Conservation (phyloP, 2,329 filamentous ascomycete genomes). For the Fusarium musae region DNA sequence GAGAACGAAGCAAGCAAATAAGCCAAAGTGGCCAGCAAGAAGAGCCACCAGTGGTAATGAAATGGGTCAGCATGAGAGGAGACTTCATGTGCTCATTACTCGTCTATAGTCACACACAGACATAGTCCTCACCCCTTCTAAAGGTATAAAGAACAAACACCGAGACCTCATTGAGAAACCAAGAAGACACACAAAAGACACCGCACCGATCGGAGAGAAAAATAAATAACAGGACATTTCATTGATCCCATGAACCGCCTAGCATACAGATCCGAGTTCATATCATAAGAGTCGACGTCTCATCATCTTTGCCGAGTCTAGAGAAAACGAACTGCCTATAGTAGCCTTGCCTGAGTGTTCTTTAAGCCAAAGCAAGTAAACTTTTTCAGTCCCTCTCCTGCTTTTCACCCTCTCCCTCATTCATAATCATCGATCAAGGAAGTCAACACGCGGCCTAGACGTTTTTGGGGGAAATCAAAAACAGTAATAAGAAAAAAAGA, state of each 20-base stretch:
- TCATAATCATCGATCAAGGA: slow-evolving; percentile 6
- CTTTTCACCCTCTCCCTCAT: slow-evolving; percentile 2
- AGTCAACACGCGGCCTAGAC: slow-evolving; percentile 24
- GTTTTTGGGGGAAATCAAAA: slow-evolving; percentile 37
- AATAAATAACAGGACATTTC: slow-evolving; percentile 40
- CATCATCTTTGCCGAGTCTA: slow-evolving; percentile 29
- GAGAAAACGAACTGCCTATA: slow-evolving; percentile 21
- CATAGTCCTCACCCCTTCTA: background rate
- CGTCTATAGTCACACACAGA: slow-evolving; percentile 32
- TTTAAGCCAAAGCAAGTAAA: slow-evolving; percentile 26
- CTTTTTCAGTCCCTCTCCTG: slow-evolving; percentile 20
- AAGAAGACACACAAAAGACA: background rate
- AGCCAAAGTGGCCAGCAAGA: background rate
- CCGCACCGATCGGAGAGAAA: slow-evolving; percentile 3
- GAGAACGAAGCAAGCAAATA: background rate
- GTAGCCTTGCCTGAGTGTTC: background rate
- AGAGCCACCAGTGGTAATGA: background rate
- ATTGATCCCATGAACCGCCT: slow-evolving; percentile 45
- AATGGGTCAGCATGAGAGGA: slow-evolving; percentile 2
- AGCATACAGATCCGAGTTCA: slow-evolving; percentile 41
- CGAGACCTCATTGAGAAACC: slow-evolving; percentile 10
- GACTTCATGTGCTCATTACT: slow-evolving; percentile 37
- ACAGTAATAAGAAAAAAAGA: slow-evolving; percentile 2
- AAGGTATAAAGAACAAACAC: slow-evolving; percentile 15
- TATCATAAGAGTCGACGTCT: slow-evolving; percentile 14